Percentiles rank a stretch among this genome's conserved stretches.
Conservation (phyloP, 177 flowering plant species). For the Tripterygium wilfordii region DNA sequence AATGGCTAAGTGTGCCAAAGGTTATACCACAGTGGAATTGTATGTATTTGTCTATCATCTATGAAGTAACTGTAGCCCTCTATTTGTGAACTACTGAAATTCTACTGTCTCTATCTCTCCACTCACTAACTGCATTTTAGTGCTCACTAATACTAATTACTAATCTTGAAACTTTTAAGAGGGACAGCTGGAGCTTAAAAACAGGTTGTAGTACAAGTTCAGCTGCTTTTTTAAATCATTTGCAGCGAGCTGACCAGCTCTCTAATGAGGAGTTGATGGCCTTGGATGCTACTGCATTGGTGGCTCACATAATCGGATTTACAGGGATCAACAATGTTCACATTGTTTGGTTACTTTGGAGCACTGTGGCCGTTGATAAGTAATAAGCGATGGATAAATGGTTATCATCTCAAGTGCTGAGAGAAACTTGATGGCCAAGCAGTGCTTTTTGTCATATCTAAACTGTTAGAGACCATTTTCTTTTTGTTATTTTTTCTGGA, state of each 20-base stretch:
- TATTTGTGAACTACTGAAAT: no score
- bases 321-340: constrained; percentile 44
- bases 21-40: no score
- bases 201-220: constrained; percentile 56
- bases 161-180: constrained; percentile 27
- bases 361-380: constrained; percentile 34
- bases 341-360: constrained; percentile 34
- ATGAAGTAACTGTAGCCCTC: no score
- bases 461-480: constrained; percentile 39
- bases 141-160: no score
- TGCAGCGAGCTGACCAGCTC: constrained; percentile 67
- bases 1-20: no score
- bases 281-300: constrained; percentile 53
- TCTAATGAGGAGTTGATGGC: constrained; percentile 47
- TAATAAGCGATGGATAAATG: constrained; percentile 30
- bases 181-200: constrained; percentile 43
- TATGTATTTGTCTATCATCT: no score
- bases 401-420: constrained; percentile 24
- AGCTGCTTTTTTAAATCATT: constrained; percentile 49
- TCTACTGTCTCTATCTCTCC: no score
- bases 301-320: constrained; percentile 56
- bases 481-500: no score
- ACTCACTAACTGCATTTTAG: no score
- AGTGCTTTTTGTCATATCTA: constrained; percentile 43
- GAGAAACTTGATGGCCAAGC: constrained; percentile 31